Evolutionary conservation across 495 filamentous ascomycete genomes (phyloP), one percentile per base, ranked within the genome.

Genomic region (Monascus purpureus): DNA sequence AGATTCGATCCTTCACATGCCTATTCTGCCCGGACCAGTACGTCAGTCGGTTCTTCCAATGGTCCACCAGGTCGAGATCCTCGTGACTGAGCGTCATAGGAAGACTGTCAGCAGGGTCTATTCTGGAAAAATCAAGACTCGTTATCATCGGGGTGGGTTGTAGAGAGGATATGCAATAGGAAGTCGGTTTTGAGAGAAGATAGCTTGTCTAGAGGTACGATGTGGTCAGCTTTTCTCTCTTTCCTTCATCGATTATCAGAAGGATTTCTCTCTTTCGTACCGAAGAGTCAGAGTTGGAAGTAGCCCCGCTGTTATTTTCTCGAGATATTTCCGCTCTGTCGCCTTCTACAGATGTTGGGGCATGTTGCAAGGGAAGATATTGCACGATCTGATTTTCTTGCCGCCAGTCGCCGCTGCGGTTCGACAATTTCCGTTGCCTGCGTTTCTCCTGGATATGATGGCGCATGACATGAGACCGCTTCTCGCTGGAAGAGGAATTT

Each of bases 391-490:
- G 45, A 8, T 37, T 42, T 0, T 32, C 14, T 2, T 45, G 45
- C 13, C 33, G 38, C 22, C 46, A 40, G 9, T 17, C 24, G 18
- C 43, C 37, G 18, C 32, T 42, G 17, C 40, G 41, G 28, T 37
- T 38, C 1, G 46, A 47, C 27, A 41, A 31, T 37, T 53, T 57
- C 28, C 47, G 55, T 33, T 60, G 57, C 30, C 46, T 60, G 12
- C 48, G 42, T 39, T 63, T 65, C 36, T 61, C 51, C 35, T 63
- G 59, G 17, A 63, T 58, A 45, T 65, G 61, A 27, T 65, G 57
- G n/a, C 59, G 55, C 61, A 65, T 65, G 8, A 65, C 61, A 50
- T 65, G 61, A 11, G 61, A 57, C 30, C 61, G 52, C 32, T 63
- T 63, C 34, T 63, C 61, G 16, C 59, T 52, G 7, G 61, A 61